phyloP scores from a whole-genome alignment of 192 early-diverging fungal genomes.

The Mortierella antarctica region DNA sequence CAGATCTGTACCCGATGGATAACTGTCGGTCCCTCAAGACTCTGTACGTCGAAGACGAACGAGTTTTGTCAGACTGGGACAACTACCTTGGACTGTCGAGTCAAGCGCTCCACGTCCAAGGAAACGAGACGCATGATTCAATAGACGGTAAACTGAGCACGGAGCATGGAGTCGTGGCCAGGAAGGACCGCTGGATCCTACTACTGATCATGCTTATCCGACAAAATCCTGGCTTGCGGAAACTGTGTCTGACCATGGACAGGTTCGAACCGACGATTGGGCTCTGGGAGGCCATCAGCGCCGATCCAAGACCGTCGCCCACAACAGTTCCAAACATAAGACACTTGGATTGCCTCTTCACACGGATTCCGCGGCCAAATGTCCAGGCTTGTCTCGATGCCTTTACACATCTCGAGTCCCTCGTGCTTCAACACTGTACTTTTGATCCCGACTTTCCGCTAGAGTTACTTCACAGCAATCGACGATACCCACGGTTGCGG shows the following conservation, averaged over 20 bases:
- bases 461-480: not conserved
- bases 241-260: slow-evolving; percentile 11
- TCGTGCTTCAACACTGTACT: slow-evolving; percentile 10
- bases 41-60: slow-evolving; percentile 12
- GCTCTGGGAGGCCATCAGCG: slow-evolving; percentile 6
- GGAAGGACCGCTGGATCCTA: slow-evolving; percentile 3
- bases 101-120: not conserved
- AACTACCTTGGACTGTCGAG: not conserved
- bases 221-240: slow-evolving; percentile 1
- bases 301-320: not conserved
- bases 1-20: not conserved
- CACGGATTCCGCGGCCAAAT: not conserved
- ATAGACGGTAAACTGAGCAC: not conserved
- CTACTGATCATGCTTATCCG: not conserved
- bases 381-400: not conserved
- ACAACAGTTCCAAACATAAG: not conserved
- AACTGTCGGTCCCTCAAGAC: slow-evolving; percentile 3
- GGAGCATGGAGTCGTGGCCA: not conserved
- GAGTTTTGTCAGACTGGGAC: slow-evolving; percentile 5
- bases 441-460: slow-evolving; percentile 2
- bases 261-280: slow-evolving; percentile 13
- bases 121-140: not conserved
- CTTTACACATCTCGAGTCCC: not conserved
- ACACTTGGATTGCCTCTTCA: slow-evolving; percentile 13
- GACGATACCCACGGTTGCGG: not conserved